Base-by-base conservation (phyloP, 2,329 filamentous ascomycete species). In the Xylaria sp. region DNA sequence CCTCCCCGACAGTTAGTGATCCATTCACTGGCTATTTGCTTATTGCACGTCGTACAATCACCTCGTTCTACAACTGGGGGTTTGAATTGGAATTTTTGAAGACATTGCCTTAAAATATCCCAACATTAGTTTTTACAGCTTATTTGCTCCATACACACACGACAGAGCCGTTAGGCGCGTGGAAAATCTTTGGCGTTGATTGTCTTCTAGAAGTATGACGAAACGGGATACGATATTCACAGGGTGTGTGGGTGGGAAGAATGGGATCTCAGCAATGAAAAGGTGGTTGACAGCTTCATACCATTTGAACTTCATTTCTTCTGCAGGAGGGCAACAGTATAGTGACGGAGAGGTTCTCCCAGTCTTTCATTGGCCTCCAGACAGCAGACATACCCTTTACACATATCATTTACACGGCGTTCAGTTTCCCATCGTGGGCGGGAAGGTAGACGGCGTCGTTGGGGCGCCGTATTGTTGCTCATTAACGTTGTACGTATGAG, bases 171-270 rank as follows among this genome's bases (percentile, higher is more conserved):
- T 70, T 62, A 75, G 75, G 73, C 73, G 73, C 66, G 70, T 65
- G 71, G 72, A 67, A 75, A 67, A 66, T 64, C 42, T 48, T 65
- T 62, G 75, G 75, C 73, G 76, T 78, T 77, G 70, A 61, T 71
- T 75, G 69, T 74, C 71, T 74, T 74, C 65, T 73, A 53, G 54
- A 64, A 58, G 70, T 71, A 78, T 65, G 77, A 78, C 69, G 74
- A 72, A 72, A 78, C 71, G 77, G 74, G 74, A 76, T 66, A 78
- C 69, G 77, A 78, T 73, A 73, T 74, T 63, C 73, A 71, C 67
- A 68, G 66, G 65, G 72, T 69, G 58, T 68, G 64, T 65, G 62
- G 68, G 69, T 48, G 68, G 64, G 61, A 73, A 73, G 71, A 74
- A 68, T 45, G 67, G 69, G 69, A 73, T 75, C 71, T 77, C 72